Conservation (phyloP, 208 protist species). For the Eutreptiella sp. region DNA sequence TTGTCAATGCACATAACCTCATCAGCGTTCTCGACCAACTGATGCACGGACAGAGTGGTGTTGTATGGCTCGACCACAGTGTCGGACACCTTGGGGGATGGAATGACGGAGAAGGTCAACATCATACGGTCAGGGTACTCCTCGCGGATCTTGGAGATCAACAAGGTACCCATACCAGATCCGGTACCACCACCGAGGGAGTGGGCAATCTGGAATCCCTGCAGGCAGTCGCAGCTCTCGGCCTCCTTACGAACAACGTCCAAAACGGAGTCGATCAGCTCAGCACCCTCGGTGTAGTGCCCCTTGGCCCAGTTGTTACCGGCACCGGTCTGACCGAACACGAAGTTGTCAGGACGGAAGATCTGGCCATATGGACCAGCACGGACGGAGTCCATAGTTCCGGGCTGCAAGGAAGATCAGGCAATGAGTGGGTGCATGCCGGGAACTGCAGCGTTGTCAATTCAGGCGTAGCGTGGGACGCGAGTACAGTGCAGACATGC, state of each 20-base stretch:
- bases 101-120: slow-evolving; percentile 96
- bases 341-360: slow-evolving; percentile 90
- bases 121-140: slow-evolving; percentile 98
- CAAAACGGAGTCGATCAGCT: slow-evolving; percentile 87
- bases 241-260: slow-evolving; percentile 90
- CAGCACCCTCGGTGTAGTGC: slow-evolving; percentile 94
- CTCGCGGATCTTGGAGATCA: slow-evolving; percentile 91
- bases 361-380: slow-evolving; percentile 51
- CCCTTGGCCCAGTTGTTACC: slow-evolving; percentile 95
- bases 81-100: slow-evolving; percentile 92
- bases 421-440: too few species aligned
- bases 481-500: too few species aligned
- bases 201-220: slow-evolving; percentile 94
- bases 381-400: slow-evolving; percentile 64
- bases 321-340: slow-evolving; percentile 87
- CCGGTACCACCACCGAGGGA: slow-evolving; percentile 96
- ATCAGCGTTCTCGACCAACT: slow-evolving; percentile 88
- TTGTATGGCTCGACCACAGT: slow-evolving; percentile 93
- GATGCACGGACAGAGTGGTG: slow-evolving; percentile 83
- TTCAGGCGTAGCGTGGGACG: too few species aligned
- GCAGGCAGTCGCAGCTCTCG: slow-evolving; percentile 88
- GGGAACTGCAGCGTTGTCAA: too few species aligned
- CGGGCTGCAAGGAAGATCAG: too few species aligned
- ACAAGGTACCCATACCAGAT: slow-evolving; percentile 84
- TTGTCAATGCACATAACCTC: slow-evolving; percentile 90